Conservation (phyloP, 148 eudicot species). For the Diospyros lotus region DNA sequence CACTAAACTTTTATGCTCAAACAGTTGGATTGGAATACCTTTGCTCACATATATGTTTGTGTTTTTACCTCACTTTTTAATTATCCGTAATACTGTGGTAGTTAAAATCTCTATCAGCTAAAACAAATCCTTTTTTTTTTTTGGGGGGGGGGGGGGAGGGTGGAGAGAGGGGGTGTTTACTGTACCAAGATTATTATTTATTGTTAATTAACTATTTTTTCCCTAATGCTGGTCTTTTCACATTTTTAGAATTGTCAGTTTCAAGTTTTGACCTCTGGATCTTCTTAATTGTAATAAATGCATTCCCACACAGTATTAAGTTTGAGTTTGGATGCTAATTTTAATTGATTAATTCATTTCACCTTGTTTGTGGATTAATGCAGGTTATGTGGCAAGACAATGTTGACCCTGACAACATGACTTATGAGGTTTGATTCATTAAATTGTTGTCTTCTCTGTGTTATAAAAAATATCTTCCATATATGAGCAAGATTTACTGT, state of each 20-base stretch:
- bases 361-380: conserved; percentile 17
- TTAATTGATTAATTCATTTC: conserved; percentile 9
- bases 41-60: no score
- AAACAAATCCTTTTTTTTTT: no score
- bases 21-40: no score
- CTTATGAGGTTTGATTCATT: conserved; percentile 68
- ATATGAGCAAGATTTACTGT: neutral
- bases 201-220: neutral
- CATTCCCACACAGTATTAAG: neutral
- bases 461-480: neutral
- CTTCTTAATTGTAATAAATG: neutral
- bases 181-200: neutral
- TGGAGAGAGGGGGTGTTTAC: neutral
- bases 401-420: conserved; percentile 89
- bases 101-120: neutral
- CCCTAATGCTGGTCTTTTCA: neutral
- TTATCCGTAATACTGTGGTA: neutral
- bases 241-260: neutral
- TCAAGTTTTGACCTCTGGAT: neutral
- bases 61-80: neutral
- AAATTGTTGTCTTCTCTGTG: neutral
- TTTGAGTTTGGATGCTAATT: neutral
- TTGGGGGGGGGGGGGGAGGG: no score
- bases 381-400: conserved; percentile 83
- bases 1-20: no score